Conservation (phyloP, 169 alveolate species). For the Plasmodium malariae region DNA sequence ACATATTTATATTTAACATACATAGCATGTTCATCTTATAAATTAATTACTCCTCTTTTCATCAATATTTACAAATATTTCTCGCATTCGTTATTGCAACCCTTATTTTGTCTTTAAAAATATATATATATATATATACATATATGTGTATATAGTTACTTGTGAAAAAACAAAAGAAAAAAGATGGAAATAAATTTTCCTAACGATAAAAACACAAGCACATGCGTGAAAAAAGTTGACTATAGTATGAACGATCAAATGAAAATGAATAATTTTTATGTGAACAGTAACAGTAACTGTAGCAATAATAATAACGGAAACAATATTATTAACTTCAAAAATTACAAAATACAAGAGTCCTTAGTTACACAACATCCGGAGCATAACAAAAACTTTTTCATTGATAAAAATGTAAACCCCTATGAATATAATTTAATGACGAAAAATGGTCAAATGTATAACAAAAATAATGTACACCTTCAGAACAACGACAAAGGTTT, state of each 20-base stretch:
- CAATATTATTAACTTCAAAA: conserved; percentile 3
- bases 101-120: not conserved
- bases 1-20: not conserved
- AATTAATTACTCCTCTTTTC: not conserved
- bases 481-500: not conserved
- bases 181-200: conserved; percentile 37
- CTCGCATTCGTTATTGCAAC: not conserved
- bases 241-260: conserved; percentile 17
- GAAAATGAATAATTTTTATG: conserved; percentile 9
- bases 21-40: too few relatives aligned
- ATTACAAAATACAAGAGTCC: conserved; percentile 14
- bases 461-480: not conserved
- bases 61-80: not conserved
- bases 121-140: not conserved
- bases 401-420: not conserved
- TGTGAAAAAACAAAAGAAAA: not conserved
- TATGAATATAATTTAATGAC: conserved; percentile 28
- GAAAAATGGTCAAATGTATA: not conserved
- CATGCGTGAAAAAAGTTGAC: conserved; percentile 21
- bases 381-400: conserved; percentile 14
- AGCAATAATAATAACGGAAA: not conserved
- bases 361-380: not conserved
- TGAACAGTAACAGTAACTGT: conserved; percentile 3
- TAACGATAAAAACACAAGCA: conserved; percentile 1
- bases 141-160: not conserved